These are phyloP conservation scores for Arctium lappa DNA, from an alignment of 129 eudicot genomes.

Conservation along the genomic window DNA sequence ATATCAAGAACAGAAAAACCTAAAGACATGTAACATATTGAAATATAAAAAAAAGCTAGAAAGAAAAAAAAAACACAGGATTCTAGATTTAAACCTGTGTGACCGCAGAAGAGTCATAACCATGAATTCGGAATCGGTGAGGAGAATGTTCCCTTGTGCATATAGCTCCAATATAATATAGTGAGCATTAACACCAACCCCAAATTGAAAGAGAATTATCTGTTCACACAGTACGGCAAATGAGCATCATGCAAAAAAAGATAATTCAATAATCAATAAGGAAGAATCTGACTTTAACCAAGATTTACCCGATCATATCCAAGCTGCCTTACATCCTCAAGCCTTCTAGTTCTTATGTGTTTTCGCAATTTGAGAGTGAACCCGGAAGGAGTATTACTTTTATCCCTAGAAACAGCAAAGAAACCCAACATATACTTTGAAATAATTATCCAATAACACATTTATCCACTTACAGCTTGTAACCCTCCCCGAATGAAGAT, in stretches of 20 bases:
- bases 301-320: slow-evolving; percentile 88
- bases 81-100: slow-evolving; percentile 57
- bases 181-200: slow-evolving; percentile 82
- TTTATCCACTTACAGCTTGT: slow-evolving; percentile 5
- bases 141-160: slow-evolving; percentile 89
- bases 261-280: background rate
- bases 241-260: slow-evolving; percentile 2
- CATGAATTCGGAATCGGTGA: slow-evolving; percentile 77
- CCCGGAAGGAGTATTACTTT: slow-evolving; percentile 95
- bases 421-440: slow-evolving; percentile 2
- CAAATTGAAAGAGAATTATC: slow-evolving; percentile 92
- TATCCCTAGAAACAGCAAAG: slow-evolving; percentile 60
- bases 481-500: background rate
- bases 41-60: slow-evolving; percentile 8
- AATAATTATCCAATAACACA: background rate
- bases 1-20: background rate
- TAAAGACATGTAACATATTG: background rate
- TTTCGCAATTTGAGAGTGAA: slow-evolving; percentile 89
- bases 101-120: slow-evolving; percentile 96
- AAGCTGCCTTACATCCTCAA: slow-evolving; percentile 95
- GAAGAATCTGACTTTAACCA: background rate
- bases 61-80: background rate
- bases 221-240: slow-evolving; percentile 24
- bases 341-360: slow-evolving; percentile 94
- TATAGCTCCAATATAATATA: slow-evolving; percentile 86